A percentile compares a stretch with the other conserved stretches of the same genome.
These are phyloP conservation scores for Colletotrichum musae DNA, from an alignment of 2,329 filamentous ascomycete species.

Conservation along the genomic window DNA sequence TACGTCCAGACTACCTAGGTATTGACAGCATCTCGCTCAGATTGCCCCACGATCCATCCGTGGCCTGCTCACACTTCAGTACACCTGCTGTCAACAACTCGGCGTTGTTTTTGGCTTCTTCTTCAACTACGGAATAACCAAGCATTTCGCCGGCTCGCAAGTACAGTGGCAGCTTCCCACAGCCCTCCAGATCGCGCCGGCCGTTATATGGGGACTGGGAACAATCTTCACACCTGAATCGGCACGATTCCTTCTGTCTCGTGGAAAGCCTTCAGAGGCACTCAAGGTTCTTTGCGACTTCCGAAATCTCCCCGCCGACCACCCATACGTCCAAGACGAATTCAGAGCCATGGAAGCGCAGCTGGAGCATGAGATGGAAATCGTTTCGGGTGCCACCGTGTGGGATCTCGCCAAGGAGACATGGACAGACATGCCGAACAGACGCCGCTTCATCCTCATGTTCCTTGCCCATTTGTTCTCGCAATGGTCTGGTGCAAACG, in stretches of 20 bases:
- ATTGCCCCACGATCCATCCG: slow-evolving; percentile 48
- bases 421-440: slow-evolving; percentile 45
- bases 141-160: slow-evolving; percentile 44
- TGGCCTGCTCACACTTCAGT: slow-evolving; percentile 50
- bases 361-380: slow-evolving; percentile 52
- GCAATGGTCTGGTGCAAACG: slow-evolving; percentile 49
- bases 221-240: slow-evolving; percentile 47
- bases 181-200: slow-evolving; percentile 45
- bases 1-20: background rate
- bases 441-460: slow-evolving; percentile 50
- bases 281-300: slow-evolving; percentile 43
- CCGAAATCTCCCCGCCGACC: slow-evolving; percentile 46
- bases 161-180: slow-evolving; percentile 49
- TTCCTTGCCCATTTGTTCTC: slow-evolving; percentile 48
- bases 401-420: slow-evolving; percentile 53
- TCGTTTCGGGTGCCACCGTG: slow-evolving; percentile 47
- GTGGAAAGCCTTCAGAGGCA: slow-evolving; percentile 43
- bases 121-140: slow-evolving; percentile 53
- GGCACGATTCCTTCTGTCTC: slow-evolving; percentile 45
- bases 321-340: slow-evolving; percentile 47
- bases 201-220: slow-evolving; percentile 46
- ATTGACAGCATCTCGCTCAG: slow-evolving; percentile 11
- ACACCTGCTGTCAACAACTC: slow-evolving; percentile 52
- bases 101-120: slow-evolving; percentile 53
- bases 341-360: slow-evolving; percentile 49